Evolutionary conservation across 176 grass and related monocot genomes (phyloP), one percentile per base, ranked within the genome.

Genomic region (Tuctoria greenei): DNA sequence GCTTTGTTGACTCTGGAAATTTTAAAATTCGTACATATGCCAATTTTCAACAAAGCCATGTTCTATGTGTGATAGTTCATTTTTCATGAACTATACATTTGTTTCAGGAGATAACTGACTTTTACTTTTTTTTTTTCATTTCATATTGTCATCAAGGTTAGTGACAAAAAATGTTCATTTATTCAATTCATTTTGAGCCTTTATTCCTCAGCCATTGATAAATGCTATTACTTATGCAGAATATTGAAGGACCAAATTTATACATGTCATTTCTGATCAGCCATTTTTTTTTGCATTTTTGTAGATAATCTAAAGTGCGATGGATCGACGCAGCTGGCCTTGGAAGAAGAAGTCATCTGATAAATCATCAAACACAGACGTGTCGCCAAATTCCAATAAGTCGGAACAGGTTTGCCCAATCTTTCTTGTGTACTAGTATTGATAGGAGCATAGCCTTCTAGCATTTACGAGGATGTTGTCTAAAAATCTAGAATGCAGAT

Each of bases 261-360:
- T 80, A 27, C 39, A 23, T 69, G n/a, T 56, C 4, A 31, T 76
- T n/a, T 23, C 64, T 80, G 52, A 79, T 51, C 4, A 60, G 41
- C 63, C 37, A 31, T 69, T 49, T 57, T 13, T 50, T 76, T 2
- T 18, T 7, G n/a, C 64, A 28, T 88, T 26, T 26, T 66, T 67
- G 80, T 78, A 88, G 81, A 75, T 76, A 80, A 55, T 23, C 74
- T 65, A 71, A 9, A 73, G 34, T 9, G 9, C 17, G 44, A 99
- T 99, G 96, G 96, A 99, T 75, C 83, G 92, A 17, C 83, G 95
- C 45, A 94, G 96, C 74, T 99, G 96, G 96, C 96, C 96, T 17
- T 99, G 96, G 96, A 99, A 99, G 86, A 99, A 99, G 85, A 99
- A 95, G 79, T 95, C 96, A 36, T 95, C 96, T 78, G 96, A 95